Percentiles rank a stretch among this genome's conserved stretches.
Conservation (phyloP, 805 yeast species). For the Candida maris region DNA sequence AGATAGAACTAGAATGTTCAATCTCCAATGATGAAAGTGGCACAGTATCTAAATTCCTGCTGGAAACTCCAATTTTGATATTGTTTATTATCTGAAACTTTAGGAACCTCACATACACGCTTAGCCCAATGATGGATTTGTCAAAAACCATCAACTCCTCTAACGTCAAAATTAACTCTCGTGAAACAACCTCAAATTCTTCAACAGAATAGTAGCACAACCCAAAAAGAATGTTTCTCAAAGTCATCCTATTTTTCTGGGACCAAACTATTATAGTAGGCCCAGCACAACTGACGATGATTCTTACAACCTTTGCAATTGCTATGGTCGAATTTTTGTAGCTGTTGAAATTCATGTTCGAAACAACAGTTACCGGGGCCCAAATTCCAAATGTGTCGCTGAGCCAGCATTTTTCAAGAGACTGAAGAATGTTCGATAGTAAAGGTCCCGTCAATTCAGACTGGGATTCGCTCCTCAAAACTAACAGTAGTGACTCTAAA, state of each 20-base stretch:
- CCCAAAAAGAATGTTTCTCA: constrained; percentile 36
- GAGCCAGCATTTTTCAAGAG: constrained; percentile 37
- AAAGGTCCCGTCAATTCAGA: constrained; percentile 26
- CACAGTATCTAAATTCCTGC: constrained; percentile 18
- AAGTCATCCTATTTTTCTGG: constrained; percentile 24
- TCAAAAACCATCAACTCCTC: constrained; percentile 50
- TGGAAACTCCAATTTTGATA: constrained; percentile 30
- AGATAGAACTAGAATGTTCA: constrained; percentile 25
- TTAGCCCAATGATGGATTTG: constrained; percentile 30
- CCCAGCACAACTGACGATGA: constrained; percentile 51
- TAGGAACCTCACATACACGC: constrained; percentile 30
- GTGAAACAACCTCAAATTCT: constrained; percentile 31
- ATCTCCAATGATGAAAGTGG: constrained; percentile 26
- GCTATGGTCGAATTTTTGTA: constrained; percentile 40
- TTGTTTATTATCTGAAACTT: constrained; percentile 32
- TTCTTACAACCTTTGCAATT: constrained; percentile 41
- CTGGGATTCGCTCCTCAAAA: constrained; percentile 51
- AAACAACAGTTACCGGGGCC: constrained; percentile 40
- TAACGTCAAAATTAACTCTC: constrained; percentile 39
- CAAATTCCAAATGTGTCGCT: constrained; percentile 50
- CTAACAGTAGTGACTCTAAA: constrained; percentile 51
- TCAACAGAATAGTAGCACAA: constrained; percentile 33
- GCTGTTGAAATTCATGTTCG: constrained; percentile 45
- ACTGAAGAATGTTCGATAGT: constrained; percentile 41
- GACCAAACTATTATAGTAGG: constrained; percentile 46